Conservation (phyloP, 768 basidiomycete genomes). For the Rhodocollybia butyracea region DNA sequence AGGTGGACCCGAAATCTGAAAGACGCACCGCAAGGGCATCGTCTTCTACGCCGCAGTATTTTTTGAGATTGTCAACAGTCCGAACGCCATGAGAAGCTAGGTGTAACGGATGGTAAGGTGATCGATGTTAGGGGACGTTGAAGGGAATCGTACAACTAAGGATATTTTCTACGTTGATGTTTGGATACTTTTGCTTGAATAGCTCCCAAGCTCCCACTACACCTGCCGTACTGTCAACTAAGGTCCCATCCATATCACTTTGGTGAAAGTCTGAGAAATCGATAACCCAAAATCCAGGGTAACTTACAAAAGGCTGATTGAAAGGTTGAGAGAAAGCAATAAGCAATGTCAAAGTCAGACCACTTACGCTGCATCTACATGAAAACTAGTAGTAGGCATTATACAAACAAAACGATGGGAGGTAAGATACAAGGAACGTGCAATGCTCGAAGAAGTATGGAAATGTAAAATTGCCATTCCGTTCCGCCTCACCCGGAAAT, state of each 20-base stretch:
- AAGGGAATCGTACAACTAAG: slow-evolving; percentile 50
- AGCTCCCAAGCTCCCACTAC: slow-evolving; percentile 80
- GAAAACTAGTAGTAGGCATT: slow-evolving; percentile 31
- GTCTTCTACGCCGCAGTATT: slow-evolving; percentile 66
- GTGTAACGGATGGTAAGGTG: background rate
- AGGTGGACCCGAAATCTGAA: background rate
- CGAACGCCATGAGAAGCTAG: slow-evolving; percentile 79
- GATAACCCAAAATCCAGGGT: no score
- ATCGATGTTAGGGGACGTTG: slow-evolving; percentile 4
- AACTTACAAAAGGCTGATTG: slow-evolving; percentile 60
- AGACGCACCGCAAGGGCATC: slow-evolving; percentile 66
- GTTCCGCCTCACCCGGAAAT: no score
- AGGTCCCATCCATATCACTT: slow-evolving; percentile 84
- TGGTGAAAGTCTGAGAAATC: no score
- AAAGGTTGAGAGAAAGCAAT: background rate
- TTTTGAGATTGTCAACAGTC: slow-evolving; percentile 76
- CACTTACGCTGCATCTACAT: slow-evolving; percentile 38
- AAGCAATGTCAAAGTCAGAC: background rate
- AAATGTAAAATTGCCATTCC: no score
- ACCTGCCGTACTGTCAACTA: slow-evolving; percentile 80
- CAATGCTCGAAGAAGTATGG: background rate
- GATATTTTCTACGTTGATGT: slow-evolving; percentile 57
- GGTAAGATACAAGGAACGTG: background rate
- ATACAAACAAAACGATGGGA: background rate
- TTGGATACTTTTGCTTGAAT: slow-evolving; percentile 70